Conservation (phyloP, 805 yeast species). For the Millerozyma miso region DNA sequence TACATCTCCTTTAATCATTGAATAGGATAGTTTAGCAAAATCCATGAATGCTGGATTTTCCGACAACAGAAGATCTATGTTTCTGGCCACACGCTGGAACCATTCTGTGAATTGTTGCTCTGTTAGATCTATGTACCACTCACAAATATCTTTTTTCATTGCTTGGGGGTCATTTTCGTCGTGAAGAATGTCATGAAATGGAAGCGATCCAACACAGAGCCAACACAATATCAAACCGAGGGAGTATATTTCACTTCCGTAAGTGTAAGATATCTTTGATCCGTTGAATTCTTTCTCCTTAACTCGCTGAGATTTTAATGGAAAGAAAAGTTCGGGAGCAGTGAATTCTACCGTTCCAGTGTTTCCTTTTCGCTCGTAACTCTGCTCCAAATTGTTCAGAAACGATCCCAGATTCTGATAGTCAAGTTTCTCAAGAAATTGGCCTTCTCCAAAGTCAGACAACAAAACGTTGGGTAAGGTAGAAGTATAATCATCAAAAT, state of each 20-base stretch:
- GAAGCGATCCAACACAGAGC: conserved; percentile 67
- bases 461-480: conserved; percentile 67
- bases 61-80: not conserved
- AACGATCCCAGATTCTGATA: conserved; percentile 2
- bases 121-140: conserved; percentile 26
- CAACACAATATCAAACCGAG: conserved; percentile 79
- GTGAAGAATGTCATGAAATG: conserved; percentile 36
- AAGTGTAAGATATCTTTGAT: conserved; percentile 52
- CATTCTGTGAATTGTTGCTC: conserved; percentile 19
- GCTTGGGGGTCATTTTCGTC: conserved; percentile 26
- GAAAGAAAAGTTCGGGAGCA: conserved; percentile 73
- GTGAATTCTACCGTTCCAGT: conserved; percentile 88
- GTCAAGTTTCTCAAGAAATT: conserved; percentile 52
- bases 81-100: conserved; percentile 14
- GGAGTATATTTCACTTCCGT: conserved; percentile 75
- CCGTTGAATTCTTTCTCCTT: conserved; percentile 30
- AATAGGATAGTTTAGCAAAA: conserved; percentile 20
- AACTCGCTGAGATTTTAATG: conserved; percentile 15
- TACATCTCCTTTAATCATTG: conserved; percentile 28
- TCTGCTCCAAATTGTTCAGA: conserved; percentile 6
- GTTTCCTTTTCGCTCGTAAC: conserved; percentile 72
- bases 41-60: not conserved
- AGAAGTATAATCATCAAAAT: conserved; percentile 13
- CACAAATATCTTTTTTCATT: conserved; percentile 20
- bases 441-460: conserved; percentile 89